A percentile compares a stretch with the other conserved stretches of the same genome.
phyloP scores from a whole-genome alignment of 2,329 filamentous ascomycete species.

The Cercospora zeae-maydis region DNA sequence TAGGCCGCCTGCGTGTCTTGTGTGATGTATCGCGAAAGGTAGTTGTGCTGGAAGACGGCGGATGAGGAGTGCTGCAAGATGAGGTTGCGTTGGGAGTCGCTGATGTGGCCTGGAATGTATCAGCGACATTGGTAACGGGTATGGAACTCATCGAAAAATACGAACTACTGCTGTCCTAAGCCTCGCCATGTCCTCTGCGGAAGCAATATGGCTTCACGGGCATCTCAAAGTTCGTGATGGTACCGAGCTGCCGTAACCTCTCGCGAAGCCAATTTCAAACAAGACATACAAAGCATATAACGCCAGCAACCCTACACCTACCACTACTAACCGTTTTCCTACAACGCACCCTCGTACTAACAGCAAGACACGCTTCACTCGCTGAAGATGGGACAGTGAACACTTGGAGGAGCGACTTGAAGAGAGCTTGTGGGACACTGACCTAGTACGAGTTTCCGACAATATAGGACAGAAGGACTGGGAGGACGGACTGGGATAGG shows the following conservation, averaged over 20 bases:
- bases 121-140: background rate
- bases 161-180: conserved; percentile 20
- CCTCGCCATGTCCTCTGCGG: conserved; percentile 13
- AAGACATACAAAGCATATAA: background rate
- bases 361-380: background rate
- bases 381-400: conserved; percentile 4
- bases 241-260: conserved; percentile 1
- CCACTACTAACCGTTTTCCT: background rate
- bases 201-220: conserved; percentile 15
- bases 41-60: conserved; percentile 18
- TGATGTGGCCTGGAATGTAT: background rate
- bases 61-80: conserved; percentile 17
- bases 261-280: conserved; percentile 10
- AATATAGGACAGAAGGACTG: background rate
- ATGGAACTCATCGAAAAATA: background rate
- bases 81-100: conserved; percentile 15
- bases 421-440: background rate
- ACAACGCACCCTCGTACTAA: background rate
- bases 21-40: conserved; percentile 17
- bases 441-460: background rate
- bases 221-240: conserved; percentile 13
- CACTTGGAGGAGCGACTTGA: conserved; percentile 2
- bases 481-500: too few species aligned
- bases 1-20: conserved; percentile 20
- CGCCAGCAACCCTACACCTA: background rate